Evolutionary conservation across 768 basidiomycete species (phyloP).

Genomic region (Cubamyces sp.): DNA sequence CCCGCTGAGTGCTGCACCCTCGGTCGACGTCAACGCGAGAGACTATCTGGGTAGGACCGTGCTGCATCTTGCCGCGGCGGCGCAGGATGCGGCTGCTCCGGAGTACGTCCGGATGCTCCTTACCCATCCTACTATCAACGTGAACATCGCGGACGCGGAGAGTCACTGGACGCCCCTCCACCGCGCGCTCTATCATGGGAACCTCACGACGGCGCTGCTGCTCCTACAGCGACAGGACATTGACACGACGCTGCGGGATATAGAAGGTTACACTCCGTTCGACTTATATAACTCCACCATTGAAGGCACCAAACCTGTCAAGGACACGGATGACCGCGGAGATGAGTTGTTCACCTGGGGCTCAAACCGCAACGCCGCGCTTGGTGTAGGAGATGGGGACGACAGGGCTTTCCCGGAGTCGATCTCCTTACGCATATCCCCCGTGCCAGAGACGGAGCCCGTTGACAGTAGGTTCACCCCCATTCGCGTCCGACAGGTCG

Average conservation of each 20-base stretch:
- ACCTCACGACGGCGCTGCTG: slow-evolving; percentile 72
- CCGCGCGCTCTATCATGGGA: slow-evolving; percentile 80
- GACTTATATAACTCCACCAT: slow-evolving; percentile 94
- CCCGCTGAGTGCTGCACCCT: slow-evolving; percentile 36
- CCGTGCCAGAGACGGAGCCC: slow-evolving; percentile 23
- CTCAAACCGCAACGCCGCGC: slow-evolving; percentile 77
- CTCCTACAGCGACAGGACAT: slow-evolving; percentile 76
- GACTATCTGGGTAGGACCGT: slow-evolving; percentile 78
- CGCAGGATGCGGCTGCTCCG: slow-evolving; percentile 60
- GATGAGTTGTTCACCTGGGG: slow-evolving; percentile 89
- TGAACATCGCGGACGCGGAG: slow-evolving; percentile 82
- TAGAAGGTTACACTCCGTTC: slow-evolving; percentile 88
- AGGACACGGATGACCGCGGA: slow-evolving; percentile 33
- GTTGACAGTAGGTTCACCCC: slow-evolving; percentile 60
- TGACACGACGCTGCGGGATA: slow-evolving; percentile 74
- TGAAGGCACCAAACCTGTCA: slow-evolving; percentile 64
- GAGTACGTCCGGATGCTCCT: slow-evolving; percentile 82
- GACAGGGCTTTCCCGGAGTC: slow-evolving; percentile 79
- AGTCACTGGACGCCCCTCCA: slow-evolving; percentile 93
- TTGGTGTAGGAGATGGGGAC: slow-evolving; percentile 81
- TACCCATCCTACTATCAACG: slow-evolving; percentile 71
- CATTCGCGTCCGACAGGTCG: slow-evolving; percentile 63
- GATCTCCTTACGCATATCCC: slow-evolving; percentile 20
- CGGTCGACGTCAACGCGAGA: slow-evolving; percentile 67
- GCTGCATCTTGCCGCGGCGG: slow-evolving; percentile 79